These are phyloP conservation scores for Malbranchea cinnamomea DNA, from an alignment of 2,329 filamentous ascomycete species.

Conservation along the genomic window DNA sequence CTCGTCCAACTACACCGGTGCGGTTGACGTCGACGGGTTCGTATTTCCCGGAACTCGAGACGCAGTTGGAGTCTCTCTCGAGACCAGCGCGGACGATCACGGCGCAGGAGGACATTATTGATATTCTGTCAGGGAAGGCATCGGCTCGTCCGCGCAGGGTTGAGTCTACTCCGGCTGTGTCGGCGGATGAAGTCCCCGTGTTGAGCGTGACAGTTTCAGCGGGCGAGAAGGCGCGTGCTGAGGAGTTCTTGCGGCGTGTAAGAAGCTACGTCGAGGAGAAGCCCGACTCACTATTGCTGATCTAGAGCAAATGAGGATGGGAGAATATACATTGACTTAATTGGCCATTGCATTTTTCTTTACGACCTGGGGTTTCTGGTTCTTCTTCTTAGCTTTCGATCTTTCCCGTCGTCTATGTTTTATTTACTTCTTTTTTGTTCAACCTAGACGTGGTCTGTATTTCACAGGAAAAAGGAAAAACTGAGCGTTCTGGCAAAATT, in stretches of 20 bases:
- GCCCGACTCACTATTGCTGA: too few species aligned
- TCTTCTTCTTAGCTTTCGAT: too few species aligned
- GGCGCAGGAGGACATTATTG: slow-evolving; percentile 63
- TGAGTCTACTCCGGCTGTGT: slow-evolving; percentile 24
- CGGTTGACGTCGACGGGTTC: slow-evolving; percentile 30
- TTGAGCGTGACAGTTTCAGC: slow-evolving; percentile 69
- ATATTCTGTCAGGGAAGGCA: slow-evolving; percentile 50
- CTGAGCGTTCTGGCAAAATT: too few species aligned
- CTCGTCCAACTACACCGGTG: slow-evolving; percentile 22
- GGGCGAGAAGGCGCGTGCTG: slow-evolving; percentile 67
- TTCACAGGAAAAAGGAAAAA: too few species aligned
- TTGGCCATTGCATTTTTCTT: too few species aligned
- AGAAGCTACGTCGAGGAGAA: too few species aligned
- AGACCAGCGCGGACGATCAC: slow-evolving; percentile 20
- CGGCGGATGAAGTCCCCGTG: slow-evolving; percentile 22
- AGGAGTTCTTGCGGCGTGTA: slow-evolving; percentile 70
- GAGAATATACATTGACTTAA: too few species aligned
- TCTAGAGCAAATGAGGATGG: too few species aligned
- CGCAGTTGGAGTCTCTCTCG: slow-evolving; percentile 9
- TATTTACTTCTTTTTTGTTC: too few species aligned
- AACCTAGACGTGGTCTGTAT: too few species aligned
- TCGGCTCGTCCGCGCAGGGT: slow-evolving; percentile 13
- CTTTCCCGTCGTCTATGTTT: too few species aligned
- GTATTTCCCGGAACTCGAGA: slow-evolving; percentile 58
- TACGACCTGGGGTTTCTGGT: too few species aligned